Base-by-base conservation (phyloP, 2,329 filamentous ascomycete species). In the Clonostachys solani region DNA sequence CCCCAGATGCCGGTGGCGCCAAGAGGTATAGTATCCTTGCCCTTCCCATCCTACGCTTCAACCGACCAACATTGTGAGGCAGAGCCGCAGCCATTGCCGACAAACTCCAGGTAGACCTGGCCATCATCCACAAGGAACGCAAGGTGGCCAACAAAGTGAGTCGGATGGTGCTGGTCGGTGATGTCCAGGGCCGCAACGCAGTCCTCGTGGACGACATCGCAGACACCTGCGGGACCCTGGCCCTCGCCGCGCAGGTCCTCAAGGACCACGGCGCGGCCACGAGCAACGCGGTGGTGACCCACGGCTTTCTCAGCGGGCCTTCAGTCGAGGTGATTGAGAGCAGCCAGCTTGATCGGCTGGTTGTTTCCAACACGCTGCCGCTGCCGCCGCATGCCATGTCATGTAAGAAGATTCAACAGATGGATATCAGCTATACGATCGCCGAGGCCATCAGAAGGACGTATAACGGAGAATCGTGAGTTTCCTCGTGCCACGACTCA, bases 201-300 rank as follows among this genome's bases (percentile, higher is more conserved):
- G 96, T 99, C 61, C 84, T 99, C 44, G 92, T 99, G 47, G 92
- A 97, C 65, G 92, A 97, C 65, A 96, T 96, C 89, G 92, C 92
- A 33, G 92, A 97, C 63, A 96, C 92, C 5, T 96, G 92, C 66
- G 91, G 91, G 55, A 96, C 90, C 37, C 74, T 79, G 33, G 74
- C 73, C 65, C 97, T 97, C 72, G 94, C 92, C 4, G 94, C 92
- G 15, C 85, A 89, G 48, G 92, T 92, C 0, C 81, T 96, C 45
- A 89, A 92, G 66, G 80, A 89, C 57, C 86, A 96, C 61, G 89
- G 90, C 33, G 92, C 94, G 2, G 83, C 83, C 55, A 84, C 95
- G 62, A 91, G 95, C 36, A 89, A 95, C 52, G 94, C 94, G 19
- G 95, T 97, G 54, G 94, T 97, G 49, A 96, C 92, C 1, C 92